phyloP scores from a whole-genome alignment of 208 protist genomes.

The Acanthamoeba culbertsoni region DNA sequence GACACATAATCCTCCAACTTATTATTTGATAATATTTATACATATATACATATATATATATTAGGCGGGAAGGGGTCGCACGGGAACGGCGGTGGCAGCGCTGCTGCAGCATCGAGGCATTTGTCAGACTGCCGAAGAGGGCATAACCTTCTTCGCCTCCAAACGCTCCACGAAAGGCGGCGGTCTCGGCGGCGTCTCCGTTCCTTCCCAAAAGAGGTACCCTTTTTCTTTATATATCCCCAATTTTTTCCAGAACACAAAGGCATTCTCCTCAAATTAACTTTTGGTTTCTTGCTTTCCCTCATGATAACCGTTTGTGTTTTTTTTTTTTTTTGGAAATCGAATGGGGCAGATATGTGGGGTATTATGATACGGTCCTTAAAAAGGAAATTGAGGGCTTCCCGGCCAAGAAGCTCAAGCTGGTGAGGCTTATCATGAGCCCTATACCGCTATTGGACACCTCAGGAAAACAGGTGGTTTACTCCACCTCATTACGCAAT shows the following conservation, averaged over 20 bases:
- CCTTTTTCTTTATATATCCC: no score
- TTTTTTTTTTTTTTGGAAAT: not conserved
- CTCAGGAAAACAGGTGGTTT: not conserved
- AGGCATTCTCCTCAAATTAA: not conserved
- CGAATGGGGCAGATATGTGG: not conserved
- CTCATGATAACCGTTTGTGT: not conserved
- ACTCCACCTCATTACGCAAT: not conserved
- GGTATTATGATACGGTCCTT: not conserved
- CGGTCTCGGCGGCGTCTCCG: not conserved
- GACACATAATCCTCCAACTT: no score
- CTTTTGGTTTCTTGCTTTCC: not conserved
- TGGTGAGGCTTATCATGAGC: not conserved
- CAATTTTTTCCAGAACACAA: not conserved
- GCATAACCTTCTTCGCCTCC: not conserved
- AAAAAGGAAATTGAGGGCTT: not conserved
- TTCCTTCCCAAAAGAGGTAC: not conserved
- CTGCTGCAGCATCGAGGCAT: not conserved
- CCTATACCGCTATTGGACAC: not conserved
- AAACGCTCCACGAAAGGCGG: slow-evolving; percentile 13
- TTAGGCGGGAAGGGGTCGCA: not conserved
- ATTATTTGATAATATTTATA: no score
- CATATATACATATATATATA: not conserved
- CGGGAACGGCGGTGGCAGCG: not conserved
- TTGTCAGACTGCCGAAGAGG: not conserved
- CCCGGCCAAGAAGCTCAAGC: slow-evolving; percentile 20